Conservation (phyloP, 202 grass and related monocot genomes). For the Brachypodium distachyon region DNA sequence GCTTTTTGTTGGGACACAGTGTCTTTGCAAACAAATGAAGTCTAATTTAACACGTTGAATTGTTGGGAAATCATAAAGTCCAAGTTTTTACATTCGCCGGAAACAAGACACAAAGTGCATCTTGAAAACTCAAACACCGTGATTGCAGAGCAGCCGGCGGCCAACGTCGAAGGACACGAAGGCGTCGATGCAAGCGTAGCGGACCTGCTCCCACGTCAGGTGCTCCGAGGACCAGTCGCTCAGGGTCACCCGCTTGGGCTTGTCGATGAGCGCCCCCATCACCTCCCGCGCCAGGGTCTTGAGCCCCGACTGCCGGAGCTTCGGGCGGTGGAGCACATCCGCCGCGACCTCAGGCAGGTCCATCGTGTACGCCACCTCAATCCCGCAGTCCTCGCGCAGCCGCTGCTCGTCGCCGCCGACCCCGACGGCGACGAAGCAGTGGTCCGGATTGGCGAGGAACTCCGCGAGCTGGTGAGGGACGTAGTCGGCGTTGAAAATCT, state of each 20-base stretch:
- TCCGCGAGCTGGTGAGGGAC: background rate
- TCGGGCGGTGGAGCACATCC: conserved; percentile 15
- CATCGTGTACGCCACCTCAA: background rate
- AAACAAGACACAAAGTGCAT: too few species aligned
- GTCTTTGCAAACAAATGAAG: too few species aligned
- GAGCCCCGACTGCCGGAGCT: conserved; percentile 29
- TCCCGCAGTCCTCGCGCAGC: conserved; percentile 21
- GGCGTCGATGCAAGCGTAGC: conserved; percentile 47
- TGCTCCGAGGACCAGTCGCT: conserved; percentile 17
- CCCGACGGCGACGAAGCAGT: conserved; percentile 34
- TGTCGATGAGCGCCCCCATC: conserved; percentile 27
- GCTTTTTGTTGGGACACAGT: too few species aligned
- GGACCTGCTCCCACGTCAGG: conserved; percentile 26
- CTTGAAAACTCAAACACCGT: background rate
- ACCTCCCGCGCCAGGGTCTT: conserved; percentile 19
- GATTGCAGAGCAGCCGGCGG: conserved; percentile 20
- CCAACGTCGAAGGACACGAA: conserved; percentile 47
- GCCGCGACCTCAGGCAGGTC: conserved; percentile 39
- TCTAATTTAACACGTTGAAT: too few species aligned
- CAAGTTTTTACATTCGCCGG: too few species aligned
- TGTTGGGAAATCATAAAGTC: too few species aligned
- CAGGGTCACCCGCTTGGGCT: conserved; percentile 2
- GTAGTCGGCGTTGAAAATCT: conserved; percentile 23
- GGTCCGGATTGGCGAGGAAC: conserved; percentile 29
- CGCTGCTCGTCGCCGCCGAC: conserved; percentile 17